Evolutionary conservation across 2,329 filamentous ascomycete genomes (phyloP), one percentile per base, ranked within the genome.

Genomic region (Alternaria arborescens): DNA sequence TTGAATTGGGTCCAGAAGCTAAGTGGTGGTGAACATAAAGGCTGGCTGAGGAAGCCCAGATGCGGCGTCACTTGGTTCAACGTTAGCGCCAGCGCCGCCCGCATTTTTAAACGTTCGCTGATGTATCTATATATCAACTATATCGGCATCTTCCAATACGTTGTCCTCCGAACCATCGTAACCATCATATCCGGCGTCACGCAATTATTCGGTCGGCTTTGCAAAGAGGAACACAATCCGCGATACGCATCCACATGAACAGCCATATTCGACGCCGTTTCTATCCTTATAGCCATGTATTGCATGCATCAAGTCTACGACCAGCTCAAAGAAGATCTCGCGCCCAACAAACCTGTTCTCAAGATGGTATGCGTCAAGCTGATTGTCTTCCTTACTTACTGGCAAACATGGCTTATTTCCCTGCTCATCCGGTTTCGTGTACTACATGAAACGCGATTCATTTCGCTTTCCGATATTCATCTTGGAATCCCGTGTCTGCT

Each of bases 21-120:
- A 74, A 91, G 88, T 57, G 89, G 91, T 38, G 90, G 90, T 34
- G 78, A 91, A 61, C 82, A 86, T 54, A 80, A 76, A 61, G 91
- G 92, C 0, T 83, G 85, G 26, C 89, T 91, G 84, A 85, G 91
- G 67, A 90, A 85, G n/a, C 92, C 93, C 0, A 83, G 86, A 67
- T 95, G 90, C 77, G 92, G 93, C 1, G 80, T 96, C 76, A 96
- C 92, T 1, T 95, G 92, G 92, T 96, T 96, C 81, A 97, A 97
- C 76, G 87, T 88, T 73, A 48, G 43, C 20, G 22, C 79, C 47
- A 7, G n/a, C 14, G 7, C 18, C 32, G 18, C 20, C 46, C 30
- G 3, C 42, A 28, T 46, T 50, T 24, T n/a, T 34, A 20, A 12
- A 51, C 57, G 12, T 47, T 68, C 77, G 55, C 78, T 66, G 55